Conservation (phyloP, 1,284 basidiomycete genomes). For the Irpex sp. region DNA sequence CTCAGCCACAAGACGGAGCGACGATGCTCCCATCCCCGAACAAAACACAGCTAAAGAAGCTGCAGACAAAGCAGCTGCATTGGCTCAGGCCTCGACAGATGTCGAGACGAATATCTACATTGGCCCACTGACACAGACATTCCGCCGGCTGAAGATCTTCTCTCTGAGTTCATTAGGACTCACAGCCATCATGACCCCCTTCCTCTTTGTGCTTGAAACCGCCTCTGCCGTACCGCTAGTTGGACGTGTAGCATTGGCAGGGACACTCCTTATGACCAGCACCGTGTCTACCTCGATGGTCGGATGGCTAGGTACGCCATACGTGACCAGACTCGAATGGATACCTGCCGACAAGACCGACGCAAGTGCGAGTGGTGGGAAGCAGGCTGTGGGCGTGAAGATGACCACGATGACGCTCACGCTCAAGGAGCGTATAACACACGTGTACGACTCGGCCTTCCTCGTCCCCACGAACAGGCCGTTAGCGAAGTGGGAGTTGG, state of each 20-base stretch:
- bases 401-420: conserved; percentile 67
- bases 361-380: conserved; percentile 11
- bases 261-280: conserved; percentile 69
- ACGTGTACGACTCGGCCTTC: conserved; percentile 75
- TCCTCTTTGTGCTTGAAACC: conserved; percentile 74
- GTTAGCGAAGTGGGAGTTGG: conserved; percentile 81
- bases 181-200: conserved; percentile 68
- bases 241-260: conserved; percentile 68
- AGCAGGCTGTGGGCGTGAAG: conserved; percentile 40
- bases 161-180: conserved; percentile 77
- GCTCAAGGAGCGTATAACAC: conserved; percentile 55
- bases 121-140: conserved; percentile 71
- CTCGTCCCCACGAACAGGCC: conserved; percentile 66
- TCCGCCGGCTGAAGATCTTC: conserved; percentile 78
- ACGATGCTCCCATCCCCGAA: not conserved
- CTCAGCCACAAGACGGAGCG: conserved; percentile 7
- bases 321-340: conserved; percentile 42
- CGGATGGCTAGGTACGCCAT: conserved; percentile 61
- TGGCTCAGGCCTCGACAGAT: not conserved
- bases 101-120: conserved; percentile 31
- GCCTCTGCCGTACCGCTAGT: conserved; percentile 62
- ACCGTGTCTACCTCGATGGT: conserved; percentile 73
- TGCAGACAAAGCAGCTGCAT: not conserved
- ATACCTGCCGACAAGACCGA: conserved; percentile 25
- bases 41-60: not conserved